Conservation (phyloP, 2,329 filamentous ascomycete species). For the Remersonia thermophila region DNA sequence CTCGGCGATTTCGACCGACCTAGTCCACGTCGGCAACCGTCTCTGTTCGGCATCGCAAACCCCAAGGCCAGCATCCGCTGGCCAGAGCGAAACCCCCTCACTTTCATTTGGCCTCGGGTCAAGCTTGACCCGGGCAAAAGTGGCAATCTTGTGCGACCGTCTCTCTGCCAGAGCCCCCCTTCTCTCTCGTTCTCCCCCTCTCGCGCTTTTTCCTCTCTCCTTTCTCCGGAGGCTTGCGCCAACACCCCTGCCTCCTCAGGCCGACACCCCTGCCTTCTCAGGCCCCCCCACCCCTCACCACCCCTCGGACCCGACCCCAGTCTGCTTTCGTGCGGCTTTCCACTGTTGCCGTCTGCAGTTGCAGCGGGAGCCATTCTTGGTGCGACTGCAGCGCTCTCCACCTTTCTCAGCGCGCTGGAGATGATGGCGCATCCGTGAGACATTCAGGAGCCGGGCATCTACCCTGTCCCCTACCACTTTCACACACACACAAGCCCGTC, state of each 20-base stretch:
- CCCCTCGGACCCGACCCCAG: conserved; percentile 6
- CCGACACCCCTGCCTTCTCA: conserved; percentile 5
- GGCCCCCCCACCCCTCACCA: conserved; percentile 7
- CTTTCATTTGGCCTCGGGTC: too few relatives aligned
- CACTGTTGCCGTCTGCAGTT: conserved; percentile 14
- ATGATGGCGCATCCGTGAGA: conserved; percentile 18
- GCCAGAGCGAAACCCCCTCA: too few relatives aligned
- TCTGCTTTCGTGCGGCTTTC: conserved; percentile 11
- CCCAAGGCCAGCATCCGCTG: too few relatives aligned
- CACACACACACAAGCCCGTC: conserved; percentile 2
- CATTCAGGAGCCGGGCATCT: conserved; percentile 10
- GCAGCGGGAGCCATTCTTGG: not conserved
- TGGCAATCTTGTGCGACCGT: too few relatives aligned
- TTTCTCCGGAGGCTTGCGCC: too few relatives aligned
- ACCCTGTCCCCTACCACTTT: conserved; percentile 5
- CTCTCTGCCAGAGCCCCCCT: too few relatives aligned
- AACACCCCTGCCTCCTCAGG: too few relatives aligned
- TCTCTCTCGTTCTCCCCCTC: too few relatives aligned
- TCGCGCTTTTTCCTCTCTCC: not conserved
- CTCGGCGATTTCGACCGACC: too few relatives aligned
- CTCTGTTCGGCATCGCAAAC: too few relatives aligned
- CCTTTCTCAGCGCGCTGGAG: conserved; percentile 8
- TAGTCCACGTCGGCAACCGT: too few relatives aligned
- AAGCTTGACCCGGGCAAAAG: too few relatives aligned
- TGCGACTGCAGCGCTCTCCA: conserved; percentile 9